phyloP scores from a whole-genome alignment of 2,329 filamentous ascomycete species.

The Cryphonectria radicalis region DNA sequence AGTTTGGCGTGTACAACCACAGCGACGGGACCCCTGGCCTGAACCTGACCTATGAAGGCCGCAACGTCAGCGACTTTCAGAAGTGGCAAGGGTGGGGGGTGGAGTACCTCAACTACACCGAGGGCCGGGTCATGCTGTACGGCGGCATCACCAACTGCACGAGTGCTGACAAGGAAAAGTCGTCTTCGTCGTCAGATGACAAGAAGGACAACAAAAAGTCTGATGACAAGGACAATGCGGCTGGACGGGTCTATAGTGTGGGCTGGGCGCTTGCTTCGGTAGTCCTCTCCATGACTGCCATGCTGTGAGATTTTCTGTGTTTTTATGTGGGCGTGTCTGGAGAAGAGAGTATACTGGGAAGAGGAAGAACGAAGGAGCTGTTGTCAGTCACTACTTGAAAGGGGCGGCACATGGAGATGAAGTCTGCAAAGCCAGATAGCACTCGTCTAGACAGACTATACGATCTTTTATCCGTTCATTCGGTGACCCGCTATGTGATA shows the following conservation, averaged over 20 bases:
- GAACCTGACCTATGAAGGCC: slow-evolving; percentile 7
- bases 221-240: slow-evolving; percentile 4
- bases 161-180: slow-evolving; percentile 7
- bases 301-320: background rate
- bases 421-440: background rate
- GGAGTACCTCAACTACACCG: slow-evolving; percentile 3
- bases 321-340: background rate
- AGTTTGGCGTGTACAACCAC: slow-evolving; percentile 5
- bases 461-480: background rate
- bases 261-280: background rate
- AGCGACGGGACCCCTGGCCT: background rate
- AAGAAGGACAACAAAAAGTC: slow-evolving; percentile 3
- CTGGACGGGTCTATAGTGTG: background rate
- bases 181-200: background rate
- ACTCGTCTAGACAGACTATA: background rate
- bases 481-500: background rate
- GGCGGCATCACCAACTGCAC: slow-evolving; percentile 17
- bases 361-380: background rate
- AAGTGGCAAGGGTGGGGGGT: slow-evolving; percentile 1
- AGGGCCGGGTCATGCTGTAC: background rate
- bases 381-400: background rate
- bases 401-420: background rate
- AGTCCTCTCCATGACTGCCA: background rate
- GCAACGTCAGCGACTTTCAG: slow-evolving; percentile 2
- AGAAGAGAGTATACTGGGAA: background rate